Base-by-base conservation (phyloP, 768 basidiomycete species). In the Lactarius pseudohatsudake region DNA sequence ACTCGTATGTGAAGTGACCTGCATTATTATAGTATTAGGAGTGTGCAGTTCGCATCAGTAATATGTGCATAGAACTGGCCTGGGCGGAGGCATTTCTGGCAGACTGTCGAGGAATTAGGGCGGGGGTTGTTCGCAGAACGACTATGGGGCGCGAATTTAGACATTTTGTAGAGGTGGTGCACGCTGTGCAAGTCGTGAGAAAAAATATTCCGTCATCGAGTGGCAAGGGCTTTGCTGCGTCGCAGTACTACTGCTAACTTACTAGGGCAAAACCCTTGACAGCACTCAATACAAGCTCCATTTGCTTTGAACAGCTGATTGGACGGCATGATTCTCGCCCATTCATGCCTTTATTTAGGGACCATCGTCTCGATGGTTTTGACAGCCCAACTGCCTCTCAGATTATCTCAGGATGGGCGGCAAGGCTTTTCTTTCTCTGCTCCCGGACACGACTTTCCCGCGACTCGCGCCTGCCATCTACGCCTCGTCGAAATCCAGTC, bases 1-100 rank as follows among this genome's bases (percentile, higher is more conserved):
- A 98, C 78, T 97, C 85, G 74, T 89, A 98, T 15, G 87, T 97
- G 75, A 89, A 96, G 76, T 97, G 96, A 0, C 94, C 95, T 87
- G 73, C 20, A 20, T 36, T 20, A 45, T 22, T 20, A 45, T 22
- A 13, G 47, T 50, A 50, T 50, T 50, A 22, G 47, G 50, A 26
- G 3, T 28, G 50, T 28, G 26, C 13, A 26, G 26, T 53, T 53
- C 26, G 13, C 50, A 11, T 7, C 13, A 22, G 34, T 22, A 7
- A 28, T 10, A n/a, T 3, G 18, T 10, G 15, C 16, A 36, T 11
- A 20, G 7, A 3, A 73, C 79, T 63, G 38, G 88, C 91, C 91
- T 74, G 82, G 81, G 38, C 81, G 79, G 22, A 94, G 81, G 70
- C 92, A 94, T 77, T 91, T 94, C 75, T 94, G 92, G 75, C 92